Evolutionary conservation across 352 stramenopile genomes (phyloP), one percentile per base, ranked within the genome.

Genomic region (Phytophthora chlamydospora): DNA sequence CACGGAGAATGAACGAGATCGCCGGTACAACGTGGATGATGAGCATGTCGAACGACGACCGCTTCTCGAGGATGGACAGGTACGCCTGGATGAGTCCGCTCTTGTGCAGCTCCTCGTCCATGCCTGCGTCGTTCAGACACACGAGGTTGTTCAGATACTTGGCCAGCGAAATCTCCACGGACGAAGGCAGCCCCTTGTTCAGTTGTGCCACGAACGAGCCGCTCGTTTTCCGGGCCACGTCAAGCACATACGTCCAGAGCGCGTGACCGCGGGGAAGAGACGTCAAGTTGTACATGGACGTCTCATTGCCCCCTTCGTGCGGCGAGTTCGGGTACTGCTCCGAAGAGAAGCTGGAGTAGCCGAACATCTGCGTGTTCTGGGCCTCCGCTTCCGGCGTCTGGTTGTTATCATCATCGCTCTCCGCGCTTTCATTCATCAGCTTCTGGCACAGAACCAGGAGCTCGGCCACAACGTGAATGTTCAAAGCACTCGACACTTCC

Each of bases 111-210:
- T 83, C 68, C n/a, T 77, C 66, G 52, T 95, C 81, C 12, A 93
- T 44, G 3, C 77, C 65, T 4, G 63, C 47, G 44, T 93, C 84
- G 48, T 92, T 86, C 0, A 93, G 58, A 41, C 79, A 49, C 9
- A 95, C 83, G 13, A 95, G 68, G n/a, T 84, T 78, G 56, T 93
- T 80, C 29, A 95, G 46, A 60, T 91, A 83, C 71, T 95, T 95
- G 12, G 87, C 83, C 11, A 95, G 41, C 21, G 84, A 88, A 48
- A 95, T 91, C 55, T 93, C 80, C 11, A 93, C 74, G 9, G 84
- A 93, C 7, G 87, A 88, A 7, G 82, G 80, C 29, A 93, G 63
- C 0, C 79, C 79, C 17, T 75, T 75, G 65, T 91, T 82, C n/a
- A 95, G 65, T 29, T 89, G 73, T 3, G 47, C 40, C 3, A 89